Evolutionary conservation across 768 basidiomycete species (phyloP), one percentile per base, ranked within the genome.

Genomic region (Boletales sp.): DNA sequence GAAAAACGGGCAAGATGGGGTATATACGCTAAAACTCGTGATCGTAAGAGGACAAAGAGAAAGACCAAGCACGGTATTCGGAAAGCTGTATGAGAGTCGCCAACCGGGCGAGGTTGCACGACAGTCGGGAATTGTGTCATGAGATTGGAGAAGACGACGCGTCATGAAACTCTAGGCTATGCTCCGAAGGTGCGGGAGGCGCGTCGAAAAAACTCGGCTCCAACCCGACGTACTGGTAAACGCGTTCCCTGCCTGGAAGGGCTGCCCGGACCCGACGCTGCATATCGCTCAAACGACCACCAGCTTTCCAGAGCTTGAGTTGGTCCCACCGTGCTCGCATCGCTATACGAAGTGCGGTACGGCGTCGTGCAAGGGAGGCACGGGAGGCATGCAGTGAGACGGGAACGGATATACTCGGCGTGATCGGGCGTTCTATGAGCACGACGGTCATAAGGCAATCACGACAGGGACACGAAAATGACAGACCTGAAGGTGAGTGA

Each of bases 161-260:
- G 13, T 40, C 42, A 27, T 36, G 11, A 8, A 3, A 17, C 15
- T 54, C 58, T 0, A 41, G 10, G 36, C 34, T 43, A 6, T 35
- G 49, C 17, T 50, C 51, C 8, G 19, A 11, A 14, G 47, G 39
- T 15, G 21, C 0, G 1, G 45, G 11, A 10, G 51, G 12, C 9
- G 31, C 21, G 0, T 15, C 35, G 14, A 46, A 15, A 15, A 3
- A 43, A 31, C 19, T 35, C 1, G 13, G 12, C 38, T 63, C 61
- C 56, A 50, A 3, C 15, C 65, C 66, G n/a, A 67, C 65, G 41
- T 68, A 67, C n/a, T 67, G 54, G 45, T 66, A 65, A 4, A 68
- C 66, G 10, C 55, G 53, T 8, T 64, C 65, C 8, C 62, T 51
- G 19, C 51, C 60, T 2, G 65, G 66, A 18, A 67, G 52, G 18